A percentile compares a stretch with the other conserved stretches of the same genome.
Conservation (phyloP, 306 rosid genomes). For the Lathyrus oleraceus region DNA sequence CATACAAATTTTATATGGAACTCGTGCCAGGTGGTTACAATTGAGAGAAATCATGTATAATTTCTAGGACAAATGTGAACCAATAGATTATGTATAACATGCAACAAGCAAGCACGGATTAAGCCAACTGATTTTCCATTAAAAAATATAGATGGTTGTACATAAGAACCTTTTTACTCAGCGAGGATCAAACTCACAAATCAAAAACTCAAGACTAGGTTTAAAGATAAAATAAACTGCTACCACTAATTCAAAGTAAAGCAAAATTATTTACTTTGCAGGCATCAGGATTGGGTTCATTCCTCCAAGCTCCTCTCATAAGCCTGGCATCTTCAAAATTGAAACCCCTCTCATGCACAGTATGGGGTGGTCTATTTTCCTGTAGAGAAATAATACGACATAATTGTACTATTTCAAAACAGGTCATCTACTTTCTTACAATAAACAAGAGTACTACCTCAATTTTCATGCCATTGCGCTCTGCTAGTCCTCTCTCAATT, state of each 20-base stretch:
- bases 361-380: constrained; percentile 56
- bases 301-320: constrained; percentile 98
- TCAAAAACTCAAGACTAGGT: constrained; percentile 17
- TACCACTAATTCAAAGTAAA: constrained; percentile 14
- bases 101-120: constrained; percentile 13
- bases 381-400: constrained; percentile 39
- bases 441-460: constrained; percentile 45
- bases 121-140: constrained; percentile 25
- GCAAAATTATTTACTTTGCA: constrained; percentile 67
- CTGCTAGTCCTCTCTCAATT: constrained; percentile 84
- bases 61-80: constrained; percentile 22
- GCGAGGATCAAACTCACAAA: constrained; percentile 28
- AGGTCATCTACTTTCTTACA: constrained; percentile 6
- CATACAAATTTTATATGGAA: not conserved
- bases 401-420: constrained; percentile 1
- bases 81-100: not conserved
- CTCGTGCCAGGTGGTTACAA: not conserved
- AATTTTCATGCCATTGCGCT: constrained; percentile 68
- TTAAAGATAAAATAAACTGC: constrained; percentile 18
- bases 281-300: constrained; percentile 86
- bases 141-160: not conserved
- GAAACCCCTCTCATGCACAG: constrained; percentile 79
- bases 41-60: constrained; percentile 3
- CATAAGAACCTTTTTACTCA: constrained; percentile 9
- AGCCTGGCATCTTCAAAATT: constrained; percentile 86